phyloP scores from a whole-genome alignment of 73 alveolate species.

The Tetrahymena malaccensis region DNA sequence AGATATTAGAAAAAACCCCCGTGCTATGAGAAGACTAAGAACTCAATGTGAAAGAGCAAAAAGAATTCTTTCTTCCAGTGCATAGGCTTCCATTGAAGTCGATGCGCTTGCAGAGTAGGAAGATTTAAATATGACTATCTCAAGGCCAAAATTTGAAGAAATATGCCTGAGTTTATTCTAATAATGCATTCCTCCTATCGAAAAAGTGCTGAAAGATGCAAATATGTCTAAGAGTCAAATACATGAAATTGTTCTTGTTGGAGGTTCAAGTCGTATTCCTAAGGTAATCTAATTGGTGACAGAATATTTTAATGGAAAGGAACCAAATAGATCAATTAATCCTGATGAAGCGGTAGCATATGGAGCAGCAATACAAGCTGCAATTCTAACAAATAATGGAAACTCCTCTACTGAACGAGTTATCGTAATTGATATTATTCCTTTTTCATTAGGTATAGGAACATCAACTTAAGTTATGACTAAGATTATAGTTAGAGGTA shows the following conservation, averaged over 20 bases:
- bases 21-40: constrained; percentile 49
- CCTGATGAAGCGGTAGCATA: constrained; percentile 73
- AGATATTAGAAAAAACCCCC: neutral
- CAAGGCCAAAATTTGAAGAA: constrained; percentile 70
- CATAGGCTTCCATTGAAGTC: constrained; percentile 50
- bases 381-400: constrained; percentile 43
- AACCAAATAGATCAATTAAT: constrained; percentile 32
- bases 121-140: constrained; percentile 47
- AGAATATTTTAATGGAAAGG: constrained; percentile 49
- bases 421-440: constrained; percentile 61
- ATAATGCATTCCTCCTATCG: constrained; percentile 47
- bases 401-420: constrained; percentile 44
- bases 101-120: constrained; percentile 57
- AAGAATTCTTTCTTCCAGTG: constrained; percentile 62
- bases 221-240: constrained; percentile 21
- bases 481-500: constrained; percentile 43
- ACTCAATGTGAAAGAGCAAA: constrained; percentile 61
- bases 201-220: constrained; percentile 43
- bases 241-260: constrained; percentile 62
- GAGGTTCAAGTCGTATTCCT: constrained; percentile 71
- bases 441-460: constrained; percentile 76
- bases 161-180: constrained; percentile 48
- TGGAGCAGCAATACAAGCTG: constrained; percentile 88
- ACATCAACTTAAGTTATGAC: constrained; percentile 70
- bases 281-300: constrained; percentile 44